These are phyloP conservation scores for Cynanchum wilfordii DNA, from an alignment of 257 asterid species.

Conservation along the genomic window DNA sequence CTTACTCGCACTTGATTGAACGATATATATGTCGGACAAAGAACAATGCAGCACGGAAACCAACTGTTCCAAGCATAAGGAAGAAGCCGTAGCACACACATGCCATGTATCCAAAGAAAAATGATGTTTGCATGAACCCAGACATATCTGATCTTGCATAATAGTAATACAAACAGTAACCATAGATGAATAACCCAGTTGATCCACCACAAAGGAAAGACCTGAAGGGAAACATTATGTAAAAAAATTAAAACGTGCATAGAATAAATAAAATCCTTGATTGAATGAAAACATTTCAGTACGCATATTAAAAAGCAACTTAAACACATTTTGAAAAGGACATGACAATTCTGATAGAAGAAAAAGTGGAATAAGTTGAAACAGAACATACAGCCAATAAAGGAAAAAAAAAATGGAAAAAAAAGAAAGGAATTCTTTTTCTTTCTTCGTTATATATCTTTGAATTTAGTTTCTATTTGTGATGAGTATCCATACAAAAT, in stretches of 20 bases:
- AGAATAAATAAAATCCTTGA: not conserved
- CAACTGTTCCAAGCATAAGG: conserved; percentile 85
- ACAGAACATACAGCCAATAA: not conserved
- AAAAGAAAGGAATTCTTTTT: not conserved
- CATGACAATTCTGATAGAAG: not conserved
- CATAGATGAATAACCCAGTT: conserved; percentile 39
- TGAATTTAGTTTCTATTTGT: not conserved
- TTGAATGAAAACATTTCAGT: not conserved
- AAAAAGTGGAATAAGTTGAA: not conserved
- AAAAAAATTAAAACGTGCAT: not conserved
- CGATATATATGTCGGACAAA: conserved; percentile 81
- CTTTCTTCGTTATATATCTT: not conserved
- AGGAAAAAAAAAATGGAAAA: not conserved
- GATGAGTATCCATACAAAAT: not conserved
- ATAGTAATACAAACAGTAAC: conserved; percentile 42
- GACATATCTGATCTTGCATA: conserved; percentile 46
- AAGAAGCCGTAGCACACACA: conserved; percentile 77
- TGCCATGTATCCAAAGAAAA: conserved; percentile 80
- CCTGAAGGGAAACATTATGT: conserved; percentile 13
- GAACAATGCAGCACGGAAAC: conserved; percentile 83
- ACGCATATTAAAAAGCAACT: not conserved
- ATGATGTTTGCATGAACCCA: conserved; percentile 36
- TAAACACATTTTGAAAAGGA: not conserved
- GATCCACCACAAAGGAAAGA: conserved; percentile 48
- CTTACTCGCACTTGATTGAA: conserved; percentile 66